Conservation (phyloP, 164 flowering plant species). For the Magnolia changhungtana region DNA sequence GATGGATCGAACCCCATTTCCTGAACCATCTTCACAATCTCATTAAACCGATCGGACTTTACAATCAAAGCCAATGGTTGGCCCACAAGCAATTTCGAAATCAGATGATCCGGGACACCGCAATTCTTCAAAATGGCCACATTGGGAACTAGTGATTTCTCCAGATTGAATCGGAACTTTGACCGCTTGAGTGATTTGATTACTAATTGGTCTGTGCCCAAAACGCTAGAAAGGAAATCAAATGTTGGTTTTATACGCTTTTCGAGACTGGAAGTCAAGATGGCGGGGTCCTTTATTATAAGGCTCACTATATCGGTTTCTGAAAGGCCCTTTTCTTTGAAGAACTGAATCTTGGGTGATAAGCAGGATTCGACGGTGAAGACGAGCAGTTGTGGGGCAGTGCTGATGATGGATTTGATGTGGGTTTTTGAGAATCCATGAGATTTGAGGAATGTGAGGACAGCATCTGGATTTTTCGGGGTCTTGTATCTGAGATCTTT, state of each 20-base stretch:
- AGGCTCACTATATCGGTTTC: neutral
- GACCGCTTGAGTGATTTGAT: neutral
- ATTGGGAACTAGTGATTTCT: neutral
- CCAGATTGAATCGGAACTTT: neutral
- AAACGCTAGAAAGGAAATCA: neutral
- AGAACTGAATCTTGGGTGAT: slow-evolving; percentile 1
- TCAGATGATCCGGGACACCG: neutral
- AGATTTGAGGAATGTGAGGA: neutral
- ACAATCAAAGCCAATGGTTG: neutral
- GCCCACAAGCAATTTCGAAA: neutral
- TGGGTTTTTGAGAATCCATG: slow-evolving; percentile 1
- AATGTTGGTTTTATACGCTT: neutral
- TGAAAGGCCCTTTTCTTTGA: neutral
- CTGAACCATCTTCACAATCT: neutral
- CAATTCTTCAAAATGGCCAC: neutral
- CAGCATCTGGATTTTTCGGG: neutral
- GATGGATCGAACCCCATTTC: neutral
- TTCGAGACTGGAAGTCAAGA: neutral
- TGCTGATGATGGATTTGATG: neutral
- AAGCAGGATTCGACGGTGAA: neutral
- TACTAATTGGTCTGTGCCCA: neutral
- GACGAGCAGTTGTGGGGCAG: neutral
- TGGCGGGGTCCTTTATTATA: neutral
- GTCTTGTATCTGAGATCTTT: neutral
- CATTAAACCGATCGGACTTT: neutral